A percentile compares a stretch with the other conserved stretches of the same genome.
phyloP scores from a whole-genome alignment of 257 asterid species.

The Plantago elongata region DNA sequence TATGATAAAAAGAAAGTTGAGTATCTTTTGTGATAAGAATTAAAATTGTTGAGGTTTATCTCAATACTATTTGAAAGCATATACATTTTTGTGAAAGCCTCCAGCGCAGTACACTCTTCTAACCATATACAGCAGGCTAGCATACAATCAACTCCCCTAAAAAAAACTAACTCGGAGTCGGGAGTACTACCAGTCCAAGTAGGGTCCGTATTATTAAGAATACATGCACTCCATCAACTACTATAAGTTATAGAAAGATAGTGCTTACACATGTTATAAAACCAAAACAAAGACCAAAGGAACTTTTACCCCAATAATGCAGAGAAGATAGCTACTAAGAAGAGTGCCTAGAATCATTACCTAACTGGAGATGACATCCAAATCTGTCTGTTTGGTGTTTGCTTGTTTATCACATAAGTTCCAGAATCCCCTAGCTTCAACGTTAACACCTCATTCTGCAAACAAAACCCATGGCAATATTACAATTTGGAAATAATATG shows the following conservation, averaged over 20 bases:
- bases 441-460: conserved; percentile 86
- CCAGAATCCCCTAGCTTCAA: conserved; percentile 83
- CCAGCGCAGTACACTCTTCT: too few species aligned
- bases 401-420: conserved; percentile 92
- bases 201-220: neutral
- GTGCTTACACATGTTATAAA: too few species aligned
- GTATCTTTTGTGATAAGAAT: too few species aligned
- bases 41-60: too few species aligned
- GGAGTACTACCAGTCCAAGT: neutral
- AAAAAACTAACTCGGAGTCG: too few species aligned
- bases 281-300: too few species aligned
- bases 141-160: neutral
- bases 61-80: too few species aligned
- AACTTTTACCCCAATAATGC: too few species aligned
- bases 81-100: too few species aligned
- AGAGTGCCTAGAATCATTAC: conserved; percentile 28
- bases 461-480: conserved; percentile 13
- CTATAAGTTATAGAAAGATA: neutral
- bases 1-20: too few species aligned
- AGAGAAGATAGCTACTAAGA: too few species aligned
- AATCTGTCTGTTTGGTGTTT: conserved; percentile 86
- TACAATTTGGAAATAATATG: conserved; percentile 8
- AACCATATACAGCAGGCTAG: too few species aligned
- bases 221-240: neutral
- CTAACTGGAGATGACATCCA: conserved; percentile 99